phyloP scores from a whole-genome alignment of 2,329 filamentous ascomycete genomes.

The Penicillium sp. region DNA sequence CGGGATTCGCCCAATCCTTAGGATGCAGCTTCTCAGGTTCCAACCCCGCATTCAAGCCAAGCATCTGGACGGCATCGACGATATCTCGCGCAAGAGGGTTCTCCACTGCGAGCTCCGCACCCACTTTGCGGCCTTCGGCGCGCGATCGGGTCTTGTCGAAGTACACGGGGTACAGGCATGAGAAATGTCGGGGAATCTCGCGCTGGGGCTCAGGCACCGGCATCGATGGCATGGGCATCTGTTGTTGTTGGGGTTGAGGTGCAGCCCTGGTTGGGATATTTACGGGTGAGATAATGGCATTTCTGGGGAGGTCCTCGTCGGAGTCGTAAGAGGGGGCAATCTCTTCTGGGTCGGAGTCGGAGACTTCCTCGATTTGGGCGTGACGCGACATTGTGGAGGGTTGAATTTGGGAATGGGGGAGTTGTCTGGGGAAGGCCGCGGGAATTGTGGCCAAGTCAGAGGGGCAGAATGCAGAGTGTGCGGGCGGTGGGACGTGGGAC shows the following conservation, averaged over 20 bases:
- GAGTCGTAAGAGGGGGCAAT: constrained; percentile 71
- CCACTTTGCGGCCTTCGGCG: constrained; percentile 78
- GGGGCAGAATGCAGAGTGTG: constrained; percentile 17
- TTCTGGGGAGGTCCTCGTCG: constrained; percentile 34
- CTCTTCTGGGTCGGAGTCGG: constrained; percentile 87
- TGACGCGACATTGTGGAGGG: constrained; percentile 66
- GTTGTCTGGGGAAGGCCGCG: constrained; percentile 16
- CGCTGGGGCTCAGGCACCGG: constrained; percentile 46
- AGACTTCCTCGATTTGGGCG: constrained; percentile 88
- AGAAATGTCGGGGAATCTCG: constrained; percentile 69
- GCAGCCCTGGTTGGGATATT: constrained; percentile 25
- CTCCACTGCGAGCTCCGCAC: constrained; percentile 67
- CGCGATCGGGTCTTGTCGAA: constrained; percentile 71
- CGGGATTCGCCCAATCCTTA: constrained; percentile 97
- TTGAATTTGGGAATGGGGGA: constrained; percentile 1
- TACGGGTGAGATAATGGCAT: constrained; percentile 42
- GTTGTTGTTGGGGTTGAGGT: constrained; percentile 9
- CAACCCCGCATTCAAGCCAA: constrained; percentile 66
- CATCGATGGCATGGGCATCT: constrained; percentile 17
- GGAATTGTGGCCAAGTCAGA: constrained; percentile 24
- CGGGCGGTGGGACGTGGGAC: constrained; percentile 15
- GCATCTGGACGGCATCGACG: constrained; percentile 73
- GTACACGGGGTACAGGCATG: constrained; percentile 93
- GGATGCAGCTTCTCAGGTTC: constrained; percentile 92
- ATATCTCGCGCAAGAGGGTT: constrained; percentile 90